Base-by-base conservation (phyloP, 805 yeast genomes). In the Spathaspora hagerdaliae region DNA sequence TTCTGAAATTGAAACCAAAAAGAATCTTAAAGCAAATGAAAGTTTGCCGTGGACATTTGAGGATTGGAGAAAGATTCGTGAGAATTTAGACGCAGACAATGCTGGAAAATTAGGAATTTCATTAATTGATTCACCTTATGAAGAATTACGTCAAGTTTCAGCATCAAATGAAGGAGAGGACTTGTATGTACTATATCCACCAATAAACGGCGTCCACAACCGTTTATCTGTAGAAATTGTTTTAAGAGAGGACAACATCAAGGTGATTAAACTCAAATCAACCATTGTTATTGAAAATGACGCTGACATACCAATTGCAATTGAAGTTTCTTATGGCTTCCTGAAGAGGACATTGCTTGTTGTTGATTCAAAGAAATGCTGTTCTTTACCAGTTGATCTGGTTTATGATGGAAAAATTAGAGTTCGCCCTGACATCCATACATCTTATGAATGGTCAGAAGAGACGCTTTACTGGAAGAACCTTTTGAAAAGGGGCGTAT, bases 51-150 rank as follows among this genome's bases (percentile, higher is more conserved):
- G 98, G 97, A 82, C 90, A 36, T 95, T 95, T 69, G 96, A 91
- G 56, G 97, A 92, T 59, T 94, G 98, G 97, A 75, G 87, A 50
- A 75, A 75, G 29, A 78, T 90, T 24, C 82, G 99, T 63, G 96
- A 92, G 57, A 81, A 82, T 45, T 67, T 91, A 45, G 83, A 79
- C 49, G 78, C 85, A 4, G 85, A 85, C 45, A 79, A 75, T 36
- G 78, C 76, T 14, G 83, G 81, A 39, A 67, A 74, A 3, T 64
- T 92, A 29, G 89, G 86, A 0, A 72, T 91, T n/a, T 71, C 74
- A 38, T 62, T 91, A 24, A 38, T 77, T 2, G 82, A 72, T 35
- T 74, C 87, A 0, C 67, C 67, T 0, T 91, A 83, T 58, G 75
- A 75, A 6, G 71, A 74, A 1, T 58, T 85, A 1, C 61, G 74